Evolutionary conservation across 2,329 filamentous ascomycete species (phyloP), one percentile per base, ranked within the genome.

Genomic region (Penicillium sp.): DNA sequence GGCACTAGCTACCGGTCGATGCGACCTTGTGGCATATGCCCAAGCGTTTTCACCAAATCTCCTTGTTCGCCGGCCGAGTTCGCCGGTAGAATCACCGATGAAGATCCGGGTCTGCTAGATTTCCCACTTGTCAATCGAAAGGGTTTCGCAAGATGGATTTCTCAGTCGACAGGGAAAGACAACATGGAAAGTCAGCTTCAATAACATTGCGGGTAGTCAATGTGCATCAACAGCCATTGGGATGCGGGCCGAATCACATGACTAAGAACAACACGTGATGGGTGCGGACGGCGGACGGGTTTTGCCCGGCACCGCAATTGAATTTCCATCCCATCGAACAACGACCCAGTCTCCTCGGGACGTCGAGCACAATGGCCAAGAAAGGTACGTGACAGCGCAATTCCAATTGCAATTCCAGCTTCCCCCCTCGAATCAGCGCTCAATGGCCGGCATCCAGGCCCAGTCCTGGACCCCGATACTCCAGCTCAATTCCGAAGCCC

Each of bases 341-440:
- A 52, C 61, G 54, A 58, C 47, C 54, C 50, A 63, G 41, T 50
- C 31, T 47, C 35, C 36, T 36, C 49, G 55, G 55, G 60, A 66
- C 61, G 46, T 61, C 58, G 58, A 60, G 46, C 62, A 63, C 14
- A 61, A 67, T 67, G 65, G 65, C 65, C 51, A 67, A 67, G 53
- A 67, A 66, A 67, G 55, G 62, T 62, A 19, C 52, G 51, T 39
- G 16, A 50, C 22, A 19, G 18, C 14, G 13, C 2, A 6, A 22
- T 0, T 2, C 2, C n/a, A 16, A 27, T 27, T 6, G 4, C 6
- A 22, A 4, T 18, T 27, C 14, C 4, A 13, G 6, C 2, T 1
- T 14, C 0, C 10, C 31, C 31, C 1, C 31, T 11, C 3, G 18
- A 18, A 19, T 19, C 4, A 4, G n/a, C n/a, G 2, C 7, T 10